Percentiles rank a stretch among this genome's conserved stretches.
Conservation (phyloP, 2,329 filamentous ascomycete species). For the Zymoseptoria pseudotritici region DNA sequence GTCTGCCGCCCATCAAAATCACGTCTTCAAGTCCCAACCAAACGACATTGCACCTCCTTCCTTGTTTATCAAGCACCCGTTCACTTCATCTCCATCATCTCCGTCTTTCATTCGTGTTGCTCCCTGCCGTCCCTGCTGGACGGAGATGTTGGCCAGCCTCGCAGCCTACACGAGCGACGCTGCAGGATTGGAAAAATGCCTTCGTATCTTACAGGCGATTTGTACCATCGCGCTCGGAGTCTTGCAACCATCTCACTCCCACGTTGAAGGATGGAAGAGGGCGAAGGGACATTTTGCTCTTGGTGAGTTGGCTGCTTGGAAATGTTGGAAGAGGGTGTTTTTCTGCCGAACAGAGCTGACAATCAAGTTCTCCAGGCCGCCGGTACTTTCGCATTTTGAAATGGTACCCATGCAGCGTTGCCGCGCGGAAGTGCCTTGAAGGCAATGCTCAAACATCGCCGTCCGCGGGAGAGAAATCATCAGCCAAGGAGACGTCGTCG, state of each 20-base stretch:
- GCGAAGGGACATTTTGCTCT: conserved; percentile 37
- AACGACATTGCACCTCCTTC: not conserved
- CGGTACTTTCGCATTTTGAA: conserved; percentile 63
- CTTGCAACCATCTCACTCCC: conserved; percentile 21
- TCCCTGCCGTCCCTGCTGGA: not conserved
- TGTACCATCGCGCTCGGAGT: conserved; percentile 31
- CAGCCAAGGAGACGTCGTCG: not conserved
- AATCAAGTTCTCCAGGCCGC: too few species aligned
- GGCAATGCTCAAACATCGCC: too few species aligned
- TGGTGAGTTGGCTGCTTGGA: conserved; percentile 26
- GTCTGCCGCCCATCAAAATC: not conserved
- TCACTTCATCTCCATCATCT: not conserved
- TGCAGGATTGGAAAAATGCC: conserved; percentile 55
- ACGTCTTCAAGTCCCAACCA: not conserved
- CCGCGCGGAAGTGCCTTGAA: conserved; percentile 7
- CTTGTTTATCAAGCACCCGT: not conserved
- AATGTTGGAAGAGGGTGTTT: not conserved
- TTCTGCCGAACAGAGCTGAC: not conserved
- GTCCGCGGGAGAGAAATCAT: too few species aligned
- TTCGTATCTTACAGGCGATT: conserved; percentile 49
- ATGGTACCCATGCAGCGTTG: conserved; percentile 30
- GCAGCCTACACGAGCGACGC: conserved; percentile 15
- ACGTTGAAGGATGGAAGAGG: conserved; percentile 31
- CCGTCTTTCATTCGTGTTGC: not conserved
- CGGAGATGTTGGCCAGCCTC: conserved; percentile 10